A percentile compares a stretch with the other conserved stretches of the same genome.
These are phyloP conservation scores for Aspergillus intermedius DNA, from an alignment of 2,329 filamentous ascomycete species.

Conservation along the genomic window DNA sequence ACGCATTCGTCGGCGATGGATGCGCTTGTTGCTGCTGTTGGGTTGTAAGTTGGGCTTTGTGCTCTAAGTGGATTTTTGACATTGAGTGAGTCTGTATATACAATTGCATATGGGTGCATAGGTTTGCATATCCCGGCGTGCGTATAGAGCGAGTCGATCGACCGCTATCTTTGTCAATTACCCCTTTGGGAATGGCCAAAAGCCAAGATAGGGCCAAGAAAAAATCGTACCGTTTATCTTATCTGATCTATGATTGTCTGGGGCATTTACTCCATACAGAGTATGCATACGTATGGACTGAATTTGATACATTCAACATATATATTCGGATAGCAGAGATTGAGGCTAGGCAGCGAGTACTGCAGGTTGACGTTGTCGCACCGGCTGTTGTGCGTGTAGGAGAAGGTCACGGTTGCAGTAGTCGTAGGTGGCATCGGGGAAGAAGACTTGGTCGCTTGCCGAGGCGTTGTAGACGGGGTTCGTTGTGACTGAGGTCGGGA, in stretches of 20 bases:
- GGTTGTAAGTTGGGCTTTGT: neutral
- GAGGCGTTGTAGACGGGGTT: neutral
- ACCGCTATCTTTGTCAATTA: too few relatives aligned
- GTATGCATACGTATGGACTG: too few relatives aligned
- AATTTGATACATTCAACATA: too few relatives aligned
- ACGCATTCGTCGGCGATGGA: conserved; percentile 63
- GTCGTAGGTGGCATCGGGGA: conserved; percentile 8
- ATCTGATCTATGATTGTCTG: too few relatives aligned
- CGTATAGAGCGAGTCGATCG: too few relatives aligned
- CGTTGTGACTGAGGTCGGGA: neutral
- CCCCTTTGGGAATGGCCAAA: too few relatives aligned
- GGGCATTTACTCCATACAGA: too few relatives aligned
- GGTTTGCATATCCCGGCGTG: neutral
- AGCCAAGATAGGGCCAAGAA: too few relatives aligned
- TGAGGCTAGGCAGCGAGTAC: too few relatives aligned
- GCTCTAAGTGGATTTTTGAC: neutral
- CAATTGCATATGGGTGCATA: neutral
- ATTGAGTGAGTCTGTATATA: neutral
- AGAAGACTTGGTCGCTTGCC: neutral
- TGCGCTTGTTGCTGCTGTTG: conserved; percentile 55
- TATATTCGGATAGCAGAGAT: too few relatives aligned
- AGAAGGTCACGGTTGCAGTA: conserved; percentile 44
- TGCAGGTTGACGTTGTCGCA: too few relatives aligned
- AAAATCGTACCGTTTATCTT: too few relatives aligned
- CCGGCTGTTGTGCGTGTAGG: conserved; percentile 33